Evolutionary conservation across 106 monocot genomes (phyloP).

Genomic region (Narthecium ossifragum): DNA sequence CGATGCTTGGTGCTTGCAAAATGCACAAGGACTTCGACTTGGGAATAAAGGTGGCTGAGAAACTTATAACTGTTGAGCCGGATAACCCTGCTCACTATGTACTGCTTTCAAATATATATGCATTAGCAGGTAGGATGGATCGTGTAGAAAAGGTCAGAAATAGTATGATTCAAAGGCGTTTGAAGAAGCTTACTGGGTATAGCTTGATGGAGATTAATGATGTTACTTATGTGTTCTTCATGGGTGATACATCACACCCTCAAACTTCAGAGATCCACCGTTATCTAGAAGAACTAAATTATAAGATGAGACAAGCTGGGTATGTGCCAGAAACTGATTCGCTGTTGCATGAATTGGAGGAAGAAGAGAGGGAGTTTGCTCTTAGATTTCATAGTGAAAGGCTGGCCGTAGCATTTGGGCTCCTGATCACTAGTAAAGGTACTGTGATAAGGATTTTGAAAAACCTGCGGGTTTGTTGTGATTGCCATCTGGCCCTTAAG

Average conservation of each 20-base stretch:
- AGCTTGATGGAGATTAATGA: conserved; percentile 43
- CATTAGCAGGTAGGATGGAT: conserved; percentile 37
- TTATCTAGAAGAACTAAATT: conserved; percentile 36
- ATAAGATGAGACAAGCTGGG: conserved; percentile 28
- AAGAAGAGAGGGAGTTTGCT: conserved; percentile 61
- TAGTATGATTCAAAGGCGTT: conserved; percentile 29
- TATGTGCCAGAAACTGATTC: conserved; percentile 39
- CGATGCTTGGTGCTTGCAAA: conserved; percentile 53
- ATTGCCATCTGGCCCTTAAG: conserved; percentile 53
- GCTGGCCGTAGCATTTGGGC: conserved; percentile 50
- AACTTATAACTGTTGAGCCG: conserved; percentile 34
- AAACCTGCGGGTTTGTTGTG: conserved; percentile 51
- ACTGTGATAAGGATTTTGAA: conserved; percentile 37
- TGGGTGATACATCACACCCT: conserved; percentile 49
- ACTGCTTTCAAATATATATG: conserved; percentile 48
- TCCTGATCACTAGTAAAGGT: conserved; percentile 33
- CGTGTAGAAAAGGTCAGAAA: conserved; percentile 36
- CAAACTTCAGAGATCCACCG: conserved; percentile 26
- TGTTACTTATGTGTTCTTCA: conserved; percentile 33
- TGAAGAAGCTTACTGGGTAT: conserved; percentile 50
- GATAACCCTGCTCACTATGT: conserved; percentile 55
- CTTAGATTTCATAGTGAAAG: conserved; percentile 60
- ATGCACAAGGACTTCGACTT: conserved; percentile 47
- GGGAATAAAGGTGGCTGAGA: conserved; percentile 31
- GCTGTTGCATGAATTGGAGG: conserved; percentile 56